Evolutionary conservation across 106 monocot species (phyloP), one percentile per base, ranked within the genome.

Genomic region (Posidonia australis): DNA sequence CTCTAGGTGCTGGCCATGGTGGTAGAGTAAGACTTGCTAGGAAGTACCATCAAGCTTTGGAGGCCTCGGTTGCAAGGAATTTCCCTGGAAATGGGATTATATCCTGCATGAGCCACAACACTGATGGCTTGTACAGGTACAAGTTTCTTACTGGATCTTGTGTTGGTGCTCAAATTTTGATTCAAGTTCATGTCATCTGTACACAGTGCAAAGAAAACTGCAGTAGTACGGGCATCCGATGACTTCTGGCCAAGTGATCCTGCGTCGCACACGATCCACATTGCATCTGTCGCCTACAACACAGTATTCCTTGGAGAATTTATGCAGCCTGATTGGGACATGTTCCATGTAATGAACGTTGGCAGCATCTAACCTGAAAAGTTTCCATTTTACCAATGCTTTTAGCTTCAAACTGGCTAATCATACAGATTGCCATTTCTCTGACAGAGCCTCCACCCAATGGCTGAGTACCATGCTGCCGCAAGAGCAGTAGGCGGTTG

Each of bases 271-370:
- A 91, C 91, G 13, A 81, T 91, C 49, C 91, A 91, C 46, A 81
- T 86, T 25, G 77, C 86, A 17, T 86, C 91, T 5, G 83, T 91
- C 23, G 78, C 86, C n/a, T 91, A 83, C 60, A 91, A 91, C 46
- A 86, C 77, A 31, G 63, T 91, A 13, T 79, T 91, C 30, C 77
- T 91, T 26, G 91, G 91, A 23, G 89, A 89, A 61, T 85, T 89
- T 51, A 85, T 89, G 89, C 82, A 80, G 44, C 89, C 89, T 47
- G 91, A 91, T 65, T 91, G 91, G 86, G 86, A 91, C 46, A 91
- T 91, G 91, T 86, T 91, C 67, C 91, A 91, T 69, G 90, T 85
- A 66, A 71, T 64, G 28, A 59, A n/a, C n/a, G n/a, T n/a, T n/a
- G n/a, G n/a, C n/a, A n/a, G n/a, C n/a, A n/a, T n/a, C n/a, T n/a